Conservation (phyloP, 768 basidiomycete genomes). For the Crassisporium funariophilum region DNA sequence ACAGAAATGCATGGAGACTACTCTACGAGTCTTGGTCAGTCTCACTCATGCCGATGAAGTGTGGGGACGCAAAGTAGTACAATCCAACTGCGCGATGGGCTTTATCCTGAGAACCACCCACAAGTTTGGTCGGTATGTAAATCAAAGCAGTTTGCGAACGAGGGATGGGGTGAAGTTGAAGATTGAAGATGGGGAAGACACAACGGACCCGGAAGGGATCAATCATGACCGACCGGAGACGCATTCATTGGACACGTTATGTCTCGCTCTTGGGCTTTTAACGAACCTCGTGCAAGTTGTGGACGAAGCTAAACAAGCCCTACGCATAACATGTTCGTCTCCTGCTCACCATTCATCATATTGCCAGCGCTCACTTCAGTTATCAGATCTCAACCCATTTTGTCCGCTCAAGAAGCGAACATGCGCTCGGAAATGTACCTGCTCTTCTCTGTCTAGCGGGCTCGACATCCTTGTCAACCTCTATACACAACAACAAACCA, state of each 20-base stretch:
- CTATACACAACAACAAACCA: constrained; percentile 43
- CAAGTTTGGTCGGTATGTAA: constrained; percentile 28
- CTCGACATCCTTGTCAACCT: constrained; percentile 53
- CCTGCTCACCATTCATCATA: neutral
- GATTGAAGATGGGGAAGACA: constrained; percentile 13
- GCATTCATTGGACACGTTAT: constrained; percentile 66
- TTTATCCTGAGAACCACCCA: constrained; percentile 51
- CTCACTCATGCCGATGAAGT: constrained; percentile 61
- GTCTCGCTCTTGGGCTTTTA: constrained; percentile 72
- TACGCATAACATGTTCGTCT: constrained; percentile 48
- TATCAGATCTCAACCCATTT: constrained; percentile 48
- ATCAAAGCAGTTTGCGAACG: constrained; percentile 1
- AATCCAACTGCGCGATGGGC: constrained; percentile 46
- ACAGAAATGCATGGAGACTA: constrained; percentile 53
- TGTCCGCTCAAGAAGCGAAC: constrained; percentile 50
- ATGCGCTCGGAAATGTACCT: constrained; percentile 59
- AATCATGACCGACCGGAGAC: constrained; percentile 23
- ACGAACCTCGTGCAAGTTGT: constrained; percentile 73
- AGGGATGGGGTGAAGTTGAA: constrained; percentile 5
- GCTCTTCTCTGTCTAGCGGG: constrained; percentile 44
- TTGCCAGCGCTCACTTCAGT: neutral
- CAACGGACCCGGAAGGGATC: constrained; percentile 20
- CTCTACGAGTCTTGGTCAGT: constrained; percentile 69
- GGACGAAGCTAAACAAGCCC: constrained; percentile 46
- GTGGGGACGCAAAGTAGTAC: constrained; percentile 59